Evolutionary conservation across 179 eudicot species (phyloP), one percentile per base, ranked within the genome.

Genomic region (Silene vulgaris): DNA sequence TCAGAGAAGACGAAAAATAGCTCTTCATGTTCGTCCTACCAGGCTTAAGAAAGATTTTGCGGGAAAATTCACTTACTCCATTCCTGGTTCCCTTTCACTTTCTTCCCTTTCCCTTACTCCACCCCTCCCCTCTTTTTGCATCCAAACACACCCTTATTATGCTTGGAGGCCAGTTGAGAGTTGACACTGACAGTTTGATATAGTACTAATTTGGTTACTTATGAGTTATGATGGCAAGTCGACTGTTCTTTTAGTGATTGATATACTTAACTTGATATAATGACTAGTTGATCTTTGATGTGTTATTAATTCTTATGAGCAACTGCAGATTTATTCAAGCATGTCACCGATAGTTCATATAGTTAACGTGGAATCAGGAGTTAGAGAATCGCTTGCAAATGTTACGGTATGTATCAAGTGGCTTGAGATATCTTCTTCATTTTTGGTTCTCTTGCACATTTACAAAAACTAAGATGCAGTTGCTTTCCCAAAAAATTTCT

Each of bases 281-380:
- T 20, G 28, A 61, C 28, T 20, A 61, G 30, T 61, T 20, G 65
- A 17, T 61, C 0, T 1, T 11, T 21, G 29, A 16, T 52, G 59
- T 13, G 59, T 52, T 52, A 14, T 13, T 61, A 61, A 61, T 21
- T 61, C 12, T 20, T 23, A 21, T 61, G 30, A 21, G 59, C n/a
- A 40, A 5, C 56, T 62, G 78, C 90, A 91, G 97, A 94, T 82
- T 76, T 91, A 89, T 86, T 71, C 97, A 40, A 91, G 94, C 73
- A 87, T 89, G 80, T 86, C 94, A 20, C 92, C 94, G 2, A 43
- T 88, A 65, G 94, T 88, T 57, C 90, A 89, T 80, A 85, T 89
- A 77, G 92, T 91, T 63, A 81, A 91, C 69, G 83, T 87, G 80
- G 87, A 84, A 80, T 85, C 97, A 56, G 80, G 88, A 63, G 82